These are phyloP conservation scores for Paramyrothecium roridum DNA, from an alignment of 2,329 filamentous ascomycete genomes.

Conservation along the genomic window DNA sequence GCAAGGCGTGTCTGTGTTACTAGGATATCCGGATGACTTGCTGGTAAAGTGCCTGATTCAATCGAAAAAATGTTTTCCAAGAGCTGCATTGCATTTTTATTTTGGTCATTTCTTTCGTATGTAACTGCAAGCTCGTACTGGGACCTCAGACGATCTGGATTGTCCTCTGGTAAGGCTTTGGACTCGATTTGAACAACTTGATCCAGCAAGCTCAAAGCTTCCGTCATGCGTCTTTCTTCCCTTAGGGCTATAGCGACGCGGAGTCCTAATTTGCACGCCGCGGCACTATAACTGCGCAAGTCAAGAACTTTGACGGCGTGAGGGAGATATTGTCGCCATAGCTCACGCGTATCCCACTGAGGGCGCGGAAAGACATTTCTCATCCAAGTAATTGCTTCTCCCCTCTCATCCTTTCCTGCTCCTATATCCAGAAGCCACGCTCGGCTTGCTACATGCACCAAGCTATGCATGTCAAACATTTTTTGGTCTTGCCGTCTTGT, in stretches of 20 bases:
- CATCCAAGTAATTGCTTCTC: neutral
- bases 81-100: neutral
- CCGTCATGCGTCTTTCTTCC: neutral
- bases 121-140: neutral
- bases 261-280: no score
- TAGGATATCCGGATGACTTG: neutral
- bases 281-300: no score
- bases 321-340: conserved; percentile 10
- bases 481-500: conserved; percentile 15
- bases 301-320: neutral
- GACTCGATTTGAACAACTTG: neutral
- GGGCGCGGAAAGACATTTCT: neutral
- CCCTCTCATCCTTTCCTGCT: neutral
- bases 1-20: neutral
- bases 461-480: conserved; percentile 33
- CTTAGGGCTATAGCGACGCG: no score
- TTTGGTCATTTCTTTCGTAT: neutral
- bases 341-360: conserved; percentile 2
- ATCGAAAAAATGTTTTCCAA: conserved; percentile 3
- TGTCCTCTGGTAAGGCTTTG: neutral
- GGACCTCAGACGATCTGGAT: neutral
- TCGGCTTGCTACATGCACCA: conserved; percentile 29
- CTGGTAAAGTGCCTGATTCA: neutral
- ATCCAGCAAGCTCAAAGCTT: neutral
- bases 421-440: conserved; percentile 19